Base-by-base conservation (phyloP, 805 yeast species). In the Grigorovia transvaalensis region DNA sequence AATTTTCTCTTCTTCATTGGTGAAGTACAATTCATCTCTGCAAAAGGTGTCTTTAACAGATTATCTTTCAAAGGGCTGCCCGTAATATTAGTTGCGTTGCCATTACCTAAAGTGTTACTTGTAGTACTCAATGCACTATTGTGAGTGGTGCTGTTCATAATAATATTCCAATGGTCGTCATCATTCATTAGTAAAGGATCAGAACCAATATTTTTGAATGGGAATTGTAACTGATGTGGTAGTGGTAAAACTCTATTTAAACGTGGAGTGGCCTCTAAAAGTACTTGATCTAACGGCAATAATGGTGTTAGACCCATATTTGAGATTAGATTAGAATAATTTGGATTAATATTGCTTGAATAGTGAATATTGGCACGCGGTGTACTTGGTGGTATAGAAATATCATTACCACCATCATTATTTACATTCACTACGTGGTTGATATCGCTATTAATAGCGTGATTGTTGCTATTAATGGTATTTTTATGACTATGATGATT, bases 171-270 rank as follows among this genome's bases (percentile, higher is more conserved):
- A 57, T 60, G 56, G 23, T 57, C 58, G 3, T 58, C 59, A 53
- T 66, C 68, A 13, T 60, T 63, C 23, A 64, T 54, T 29, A 66
- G 49, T 20, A 66, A 49, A 19, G 70, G 70, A 56, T 66, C 70
- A 1, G 66, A 64, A n/a, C 66, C 56, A 2, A 63, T 57, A 29
- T 59, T 55, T 48, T 65, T 65, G 49, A 65, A 65, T 5, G 65
- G 67, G 30, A 60, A 61, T 49, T 64, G 64, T 40, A 54, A 57
- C 33, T 57, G 56, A 30, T 35, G 35, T 13, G 40, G 44, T 19
- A 44, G 48, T 46, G 40, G 40, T 9, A 33, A 9, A 18, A 48
- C 17, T 42, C 50, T 20, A 27, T 46, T 43, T 19, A 45, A 8
- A 15, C 15, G 38, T 9, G 42, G 40, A 9, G 42, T 38, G 1